A percentile compares a stretch with the other conserved stretches of the same genome.
phyloP scores from a whole-genome alignment of 2,329 filamentous ascomycete genomes.

The Bipolaris zeicola region DNA sequence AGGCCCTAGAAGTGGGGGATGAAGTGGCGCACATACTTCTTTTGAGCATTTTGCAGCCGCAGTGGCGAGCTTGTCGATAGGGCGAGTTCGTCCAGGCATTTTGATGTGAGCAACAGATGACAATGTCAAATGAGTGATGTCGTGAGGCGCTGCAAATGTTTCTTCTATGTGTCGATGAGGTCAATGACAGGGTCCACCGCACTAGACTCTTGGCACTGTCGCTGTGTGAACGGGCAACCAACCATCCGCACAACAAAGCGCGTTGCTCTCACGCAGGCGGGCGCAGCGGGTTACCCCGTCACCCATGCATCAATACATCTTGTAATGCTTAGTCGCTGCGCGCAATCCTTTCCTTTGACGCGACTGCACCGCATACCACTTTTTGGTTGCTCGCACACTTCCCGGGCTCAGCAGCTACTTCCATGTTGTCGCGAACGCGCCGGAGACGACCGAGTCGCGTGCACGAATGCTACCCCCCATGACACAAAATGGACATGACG shows the following conservation, averaged over 20 bases:
- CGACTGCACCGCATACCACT: slow-evolving; percentile 4
- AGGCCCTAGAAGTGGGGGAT: slow-evolving; percentile 1
- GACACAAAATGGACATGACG: slow-evolving; percentile 44
- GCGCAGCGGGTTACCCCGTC: slow-evolving; percentile 8
- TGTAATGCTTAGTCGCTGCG: slow-evolving; percentile 33
- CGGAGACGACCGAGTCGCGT: slow-evolving; percentile 42
- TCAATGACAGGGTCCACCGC: slow-evolving; percentile 11
- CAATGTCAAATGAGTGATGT: too few species aligned
- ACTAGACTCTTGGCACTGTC: slow-evolving; percentile 26
- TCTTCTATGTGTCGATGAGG: slow-evolving; percentile 13
- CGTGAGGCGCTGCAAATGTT: too few species aligned
- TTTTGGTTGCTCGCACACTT: slow-evolving; percentile 10
- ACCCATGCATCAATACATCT: slow-evolving; percentile 23
- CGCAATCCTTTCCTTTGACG: slow-evolving; percentile 11
- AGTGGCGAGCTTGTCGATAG: slow-evolving; percentile 71
- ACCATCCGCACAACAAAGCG: slow-evolving; percentile 38
- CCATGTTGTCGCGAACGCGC: slow-evolving; percentile 52
- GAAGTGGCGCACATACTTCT: slow-evolving; percentile 57
- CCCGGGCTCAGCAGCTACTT: slow-evolving; percentile 12
- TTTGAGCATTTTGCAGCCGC: slow-evolving; percentile 68
- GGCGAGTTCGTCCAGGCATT: slow-evolving; percentile 57
- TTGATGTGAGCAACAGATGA: not conserved
- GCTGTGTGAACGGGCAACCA: slow-evolving; percentile 26
- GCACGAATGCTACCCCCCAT: slow-evolving; percentile 52
- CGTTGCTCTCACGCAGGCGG: slow-evolving; percentile 22